Percentiles rank a stretch among this genome's conserved stretches.
Evolutionary conservation across 2,329 filamentous ascomycete genomes (phyloP).

Genomic region (Stemphylium lycopersici): DNA sequence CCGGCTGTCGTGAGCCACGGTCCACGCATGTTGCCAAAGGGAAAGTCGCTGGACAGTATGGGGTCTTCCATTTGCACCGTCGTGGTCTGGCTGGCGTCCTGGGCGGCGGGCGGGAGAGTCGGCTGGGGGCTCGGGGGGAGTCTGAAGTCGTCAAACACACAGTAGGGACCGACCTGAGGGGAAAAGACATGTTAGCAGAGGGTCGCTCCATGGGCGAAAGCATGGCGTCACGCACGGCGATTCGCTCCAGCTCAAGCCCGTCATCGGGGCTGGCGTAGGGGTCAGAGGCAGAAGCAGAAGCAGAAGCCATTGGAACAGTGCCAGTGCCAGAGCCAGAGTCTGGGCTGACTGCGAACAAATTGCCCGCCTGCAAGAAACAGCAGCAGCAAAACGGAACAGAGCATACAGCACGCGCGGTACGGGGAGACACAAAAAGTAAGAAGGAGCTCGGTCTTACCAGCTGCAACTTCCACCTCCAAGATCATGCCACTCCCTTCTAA

Average conservation of each 20-base stretch:
- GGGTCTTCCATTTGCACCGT: conserved; percentile 41
- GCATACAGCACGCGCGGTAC: conserved; percentile 1
- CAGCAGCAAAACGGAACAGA: conserved; percentile 3
- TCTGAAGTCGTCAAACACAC: conserved; percentile 46
- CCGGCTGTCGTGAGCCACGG: conserved; percentile 44
- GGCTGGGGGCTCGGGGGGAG: conserved; percentile 30
- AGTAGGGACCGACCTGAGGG: conserved; percentile 47
- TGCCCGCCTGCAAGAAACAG: not conserved
- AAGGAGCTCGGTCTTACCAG: conserved; percentile 23
- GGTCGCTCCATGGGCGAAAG: conserved; percentile 3
- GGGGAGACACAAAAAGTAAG: not conserved
- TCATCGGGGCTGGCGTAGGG: conserved; percentile 41
- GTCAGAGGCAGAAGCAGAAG: conserved; percentile 9
- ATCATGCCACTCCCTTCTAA: conserved; percentile 20
- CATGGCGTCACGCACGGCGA: conserved; percentile 45
- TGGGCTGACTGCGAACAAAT: not conserved
- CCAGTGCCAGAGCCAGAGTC: not conserved
- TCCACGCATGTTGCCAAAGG: conserved; percentile 40
- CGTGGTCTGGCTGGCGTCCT: conserved; percentile 6
- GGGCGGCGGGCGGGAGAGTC: conserved; percentile 13
- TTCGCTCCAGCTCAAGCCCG: conserved; percentile 45
- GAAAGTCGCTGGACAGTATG: conserved; percentile 43
- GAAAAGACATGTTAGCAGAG: conserved; percentile 34
- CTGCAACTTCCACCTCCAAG: conserved; percentile 7
- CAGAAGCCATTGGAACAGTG: conserved; percentile 26